These are phyloP conservation scores for Cardamine resedifolia DNA, from an alignment of 345 rosid species.

Conservation along the genomic window DNA sequence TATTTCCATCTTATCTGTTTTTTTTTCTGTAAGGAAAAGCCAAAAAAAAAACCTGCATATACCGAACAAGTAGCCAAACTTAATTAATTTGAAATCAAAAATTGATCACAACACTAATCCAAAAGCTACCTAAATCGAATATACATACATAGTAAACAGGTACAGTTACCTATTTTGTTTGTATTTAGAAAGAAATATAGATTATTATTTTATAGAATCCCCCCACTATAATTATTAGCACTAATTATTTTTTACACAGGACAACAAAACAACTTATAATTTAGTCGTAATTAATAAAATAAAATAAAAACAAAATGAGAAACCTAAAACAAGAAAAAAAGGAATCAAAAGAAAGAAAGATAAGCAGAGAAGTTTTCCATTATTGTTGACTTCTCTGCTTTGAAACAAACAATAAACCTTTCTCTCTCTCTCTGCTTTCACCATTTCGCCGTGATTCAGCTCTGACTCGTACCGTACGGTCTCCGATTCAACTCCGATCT, in stretches of 20 bases:
- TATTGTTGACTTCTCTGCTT: conserved; percentile 30
- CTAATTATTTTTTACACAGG: too few species aligned
- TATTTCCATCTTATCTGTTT: not conserved
- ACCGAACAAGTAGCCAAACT: conserved; percentile 15
- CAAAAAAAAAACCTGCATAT: not conserved
- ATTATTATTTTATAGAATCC: not conserved
- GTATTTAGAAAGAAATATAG: not conserved
- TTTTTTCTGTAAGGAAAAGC: not conserved
- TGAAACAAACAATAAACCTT: not conserved
- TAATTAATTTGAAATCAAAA: not conserved
- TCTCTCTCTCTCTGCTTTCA: conserved; percentile 5
- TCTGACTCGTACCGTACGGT: not conserved
- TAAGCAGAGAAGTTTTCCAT: conserved; percentile 32
- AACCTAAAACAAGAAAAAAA: conserved; percentile 27
- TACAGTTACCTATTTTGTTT: not conserved
- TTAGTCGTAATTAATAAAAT: too few species aligned
- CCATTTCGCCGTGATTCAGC: conserved; percentile 19
- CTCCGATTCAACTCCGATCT: conserved; percentile 30
- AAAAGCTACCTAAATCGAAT: conserved; percentile 10
- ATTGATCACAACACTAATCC: conserved; percentile 5
- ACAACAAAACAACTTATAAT: not conserved
- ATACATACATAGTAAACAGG: not conserved
- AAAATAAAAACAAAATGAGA: too few species aligned
- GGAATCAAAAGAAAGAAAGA: conserved; percentile 30
- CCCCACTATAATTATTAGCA: not conserved